Evolutionary conservation across 2,329 filamentous ascomycete species (phyloP).

Genomic region (Ceratocystiopsis minuta): DNA sequence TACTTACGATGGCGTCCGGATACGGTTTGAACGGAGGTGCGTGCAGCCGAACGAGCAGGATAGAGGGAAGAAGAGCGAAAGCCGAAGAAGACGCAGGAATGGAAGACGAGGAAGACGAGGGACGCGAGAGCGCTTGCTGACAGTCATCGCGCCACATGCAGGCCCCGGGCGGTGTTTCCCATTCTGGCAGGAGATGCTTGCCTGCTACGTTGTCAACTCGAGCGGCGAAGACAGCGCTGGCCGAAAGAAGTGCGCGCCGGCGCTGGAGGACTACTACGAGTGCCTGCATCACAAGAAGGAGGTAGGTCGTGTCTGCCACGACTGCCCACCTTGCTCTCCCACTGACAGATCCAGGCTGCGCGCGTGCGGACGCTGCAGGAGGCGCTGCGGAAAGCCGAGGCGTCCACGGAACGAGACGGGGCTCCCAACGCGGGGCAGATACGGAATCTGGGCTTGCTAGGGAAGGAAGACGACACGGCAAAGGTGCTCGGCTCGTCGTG

Average conservation of each 20-base stretch:
- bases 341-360: constrained; percentile 39
- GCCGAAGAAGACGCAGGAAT: not conserved
- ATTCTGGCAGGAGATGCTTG: constrained; percentile 98
- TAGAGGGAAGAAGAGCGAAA: not conserved
- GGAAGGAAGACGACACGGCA: constrained; percentile 65
- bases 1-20: constrained; percentile 51
- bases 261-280: constrained; percentile 94
- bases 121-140: not conserved
- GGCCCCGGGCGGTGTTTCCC: constrained; percentile 74
- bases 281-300: constrained; percentile 98
- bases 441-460: constrained; percentile 66
- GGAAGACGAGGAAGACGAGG: not conserved
- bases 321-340: not conserved
- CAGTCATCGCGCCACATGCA: constrained; percentile 15
- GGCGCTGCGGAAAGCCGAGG: constrained; percentile 67
- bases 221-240: constrained; percentile 58
- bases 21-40: constrained; percentile 66
- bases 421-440: constrained; percentile 73
- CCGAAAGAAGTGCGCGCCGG: constrained; percentile 71
- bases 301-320: constrained; percentile 30
- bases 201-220: constrained; percentile 94
- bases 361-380: constrained; percentile 63
- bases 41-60: constrained; percentile 14
- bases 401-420: constrained; percentile 58
- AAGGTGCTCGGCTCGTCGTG: constrained; percentile 26